Base-by-base conservation (phyloP, 106 monocot genomes). In the Agapanthus africanus region DNA sequence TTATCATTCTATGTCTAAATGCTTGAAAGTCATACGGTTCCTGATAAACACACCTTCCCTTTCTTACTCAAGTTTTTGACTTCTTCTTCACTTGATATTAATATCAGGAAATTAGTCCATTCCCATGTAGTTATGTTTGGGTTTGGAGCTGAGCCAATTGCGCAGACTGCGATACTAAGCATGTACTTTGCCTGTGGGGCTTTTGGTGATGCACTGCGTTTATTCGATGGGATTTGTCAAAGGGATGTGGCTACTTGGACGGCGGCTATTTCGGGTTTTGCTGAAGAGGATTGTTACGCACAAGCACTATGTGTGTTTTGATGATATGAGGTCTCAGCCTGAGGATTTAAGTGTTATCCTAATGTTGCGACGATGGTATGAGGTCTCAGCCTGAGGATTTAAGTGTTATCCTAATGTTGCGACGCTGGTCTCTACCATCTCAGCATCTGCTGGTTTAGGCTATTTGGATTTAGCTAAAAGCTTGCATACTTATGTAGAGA, bases 201-300 rank as follows among this genome's bases (percentile, higher is more conserved):
- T 64, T 10, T 40, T 13, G 57, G 8, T 0, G 44, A 59, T 23
- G 80, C 79, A 1, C 34, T 36, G 2, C 18, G 39, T 6, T 13
- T 81, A 72, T 88, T 88, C 23, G 63, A 76, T 41, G 73, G 63
- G 76, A 79, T 88, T 41, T 16, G 37, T 15, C 15, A 50, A 13
- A 75, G 47, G 57, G 88, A 88, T 79, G 78, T 88, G 2, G 76
- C 83, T 28, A 70, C 73, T 19, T 88, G 84, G 83, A 88, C 81
- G 7, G 76, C 73, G 4, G 33, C 78, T 37, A 74, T 81, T 32
- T 91, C 87, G 0, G 79, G 82, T 18, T 72, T 87, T 9, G 52
- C 41, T 7, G 46, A 54, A 9, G 64, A 56, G 14, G 70, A 73
- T 35, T 69, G 63, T n/a, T 36, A 50, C 61, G 38, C 44, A 21